These are phyloP conservation scores for Gracilaria gracilis DNA, from an alignment of 23 red algal genomes.

Conservation along the genomic window DNA sequence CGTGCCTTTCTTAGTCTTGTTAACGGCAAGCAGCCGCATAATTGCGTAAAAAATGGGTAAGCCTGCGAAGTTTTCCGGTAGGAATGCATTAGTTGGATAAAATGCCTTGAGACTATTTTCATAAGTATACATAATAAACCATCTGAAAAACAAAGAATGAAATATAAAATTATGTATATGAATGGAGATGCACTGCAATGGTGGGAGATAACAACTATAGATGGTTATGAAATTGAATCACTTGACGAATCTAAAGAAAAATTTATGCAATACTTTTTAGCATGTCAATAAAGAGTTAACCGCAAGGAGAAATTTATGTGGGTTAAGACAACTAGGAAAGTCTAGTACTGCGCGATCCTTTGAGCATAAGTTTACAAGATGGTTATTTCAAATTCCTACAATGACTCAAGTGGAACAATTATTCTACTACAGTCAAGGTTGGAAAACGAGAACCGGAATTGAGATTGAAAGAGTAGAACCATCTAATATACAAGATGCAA, in stretches of 20 bases:
- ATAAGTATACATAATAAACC: not conserved
- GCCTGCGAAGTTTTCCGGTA: not conserved
- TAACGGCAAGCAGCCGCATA: not conserved
- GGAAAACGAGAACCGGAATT: too few relatives aligned
- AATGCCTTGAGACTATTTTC: conserved; percentile 45
- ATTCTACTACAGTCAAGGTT: too few relatives aligned
- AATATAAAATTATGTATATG: conserved; percentile 25
- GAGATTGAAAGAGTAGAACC: too few relatives aligned
- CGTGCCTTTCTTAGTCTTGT: not conserved
- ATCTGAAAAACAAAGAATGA: not conserved
- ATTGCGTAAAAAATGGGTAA: conserved; percentile 4
- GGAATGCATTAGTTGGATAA: conserved; percentile 15
- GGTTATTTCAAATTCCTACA: too few relatives aligned
- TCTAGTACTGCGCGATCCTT: too few relatives aligned
- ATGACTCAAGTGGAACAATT: too few relatives aligned
- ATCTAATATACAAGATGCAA: too few relatives aligned
- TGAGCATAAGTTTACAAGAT: too few relatives aligned
- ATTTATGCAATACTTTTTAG: not conserved
- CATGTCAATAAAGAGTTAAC: too few relatives aligned
- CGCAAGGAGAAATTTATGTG: too few relatives aligned
- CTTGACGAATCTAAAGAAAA: not conserved
- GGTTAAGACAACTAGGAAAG: too few relatives aligned
- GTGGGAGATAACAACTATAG: conserved; percentile 32
- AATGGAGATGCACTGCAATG: conserved; percentile 34
- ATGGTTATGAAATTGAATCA: not conserved